These are phyloP conservation scores for Lenzites betulinus DNA, from an alignment of 768 basidiomycete genomes.

Conservation along the genomic window DNA sequence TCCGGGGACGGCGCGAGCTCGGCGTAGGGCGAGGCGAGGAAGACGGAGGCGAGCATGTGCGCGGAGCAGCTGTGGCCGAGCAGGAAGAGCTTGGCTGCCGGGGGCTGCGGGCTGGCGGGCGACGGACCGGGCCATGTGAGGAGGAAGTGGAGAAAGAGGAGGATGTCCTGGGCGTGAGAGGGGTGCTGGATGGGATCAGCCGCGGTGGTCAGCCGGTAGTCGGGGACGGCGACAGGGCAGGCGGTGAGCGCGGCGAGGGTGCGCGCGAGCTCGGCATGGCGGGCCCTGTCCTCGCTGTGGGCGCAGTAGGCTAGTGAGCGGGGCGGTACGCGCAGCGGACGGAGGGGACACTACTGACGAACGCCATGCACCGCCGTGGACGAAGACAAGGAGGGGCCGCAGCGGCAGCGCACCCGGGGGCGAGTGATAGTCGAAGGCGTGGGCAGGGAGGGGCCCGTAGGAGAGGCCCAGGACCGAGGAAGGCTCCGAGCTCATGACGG, in stretches of 20 bases:
- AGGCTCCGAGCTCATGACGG: neutral
- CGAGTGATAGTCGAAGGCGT: slow-evolving; percentile 61
- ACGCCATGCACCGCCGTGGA: slow-evolving; percentile 87
- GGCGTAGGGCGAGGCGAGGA: slow-evolving; percentile 46
- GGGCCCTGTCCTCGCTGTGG: slow-evolving; percentile 70
- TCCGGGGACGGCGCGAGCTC: slow-evolving; percentile 45
- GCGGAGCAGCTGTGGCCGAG: slow-evolving; percentile 83
- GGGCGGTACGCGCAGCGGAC: slow-evolving; percentile 13
- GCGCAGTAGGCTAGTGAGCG: slow-evolving; percentile 1
- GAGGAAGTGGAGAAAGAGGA: slow-evolving; percentile 63
- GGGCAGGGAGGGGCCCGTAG: slow-evolving; percentile 35
- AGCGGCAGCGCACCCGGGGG: slow-evolving; percentile 2
- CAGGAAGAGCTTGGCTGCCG: slow-evolving; percentile 50
- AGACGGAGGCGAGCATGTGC: slow-evolving; percentile 74
- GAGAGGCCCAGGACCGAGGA: neutral
- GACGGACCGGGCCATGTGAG: slow-evolving; percentile 45
- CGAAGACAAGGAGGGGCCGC: slow-evolving; percentile 61
- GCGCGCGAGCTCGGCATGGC: slow-evolving; percentile 56
- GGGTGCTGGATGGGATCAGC: slow-evolving; percentile 59
- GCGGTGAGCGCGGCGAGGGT: slow-evolving; percentile 50
- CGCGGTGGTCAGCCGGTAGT: slow-evolving; percentile 70
- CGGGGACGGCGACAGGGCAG: slow-evolving; percentile 68
- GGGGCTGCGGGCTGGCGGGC: slow-evolving; percentile 34
- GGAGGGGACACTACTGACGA: slow-evolving; percentile 46
- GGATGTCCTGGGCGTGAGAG: slow-evolving; percentile 65